Conservation (phyloP, 164 flowering plant species). For the Kalanchoe fedtschenkoi region DNA sequence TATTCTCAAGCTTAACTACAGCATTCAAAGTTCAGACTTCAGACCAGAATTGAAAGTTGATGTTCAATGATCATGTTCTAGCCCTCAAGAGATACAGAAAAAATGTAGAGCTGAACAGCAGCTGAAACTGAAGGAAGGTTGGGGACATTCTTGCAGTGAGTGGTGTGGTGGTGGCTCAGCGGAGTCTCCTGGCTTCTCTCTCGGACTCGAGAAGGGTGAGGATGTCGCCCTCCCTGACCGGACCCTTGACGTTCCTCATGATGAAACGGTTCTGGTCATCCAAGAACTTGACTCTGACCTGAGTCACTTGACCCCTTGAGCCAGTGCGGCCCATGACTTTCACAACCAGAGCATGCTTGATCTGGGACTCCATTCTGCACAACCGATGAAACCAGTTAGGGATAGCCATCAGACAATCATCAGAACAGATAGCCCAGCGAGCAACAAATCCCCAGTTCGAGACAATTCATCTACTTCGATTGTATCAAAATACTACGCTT, state of each 20-base stretch:
- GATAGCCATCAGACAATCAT: too few species aligned
- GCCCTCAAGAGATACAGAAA: not conserved
- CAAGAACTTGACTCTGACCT: constrained; percentile 1
- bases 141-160: too few species aligned
- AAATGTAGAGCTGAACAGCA: not conserved
- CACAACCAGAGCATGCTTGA: constrained; percentile 1
- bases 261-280: constrained; percentile 1
- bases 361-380: not conserved
- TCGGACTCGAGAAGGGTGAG: constrained; percentile 2
- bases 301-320: constrained; percentile 1
- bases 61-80: not conserved
- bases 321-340: constrained; percentile 2
- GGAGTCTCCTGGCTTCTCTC: constrained; percentile 14
- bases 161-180: constrained; percentile 14
- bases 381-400: too few species aligned
- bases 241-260: constrained; percentile 3
- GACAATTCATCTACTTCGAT: too few species aligned
- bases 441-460: too few species aligned
- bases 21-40: too few species aligned
- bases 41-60: not conserved
- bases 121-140: not conserved
- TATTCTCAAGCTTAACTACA: too few species aligned
- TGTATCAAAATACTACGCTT: too few species aligned
- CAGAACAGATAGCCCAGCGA: too few species aligned
- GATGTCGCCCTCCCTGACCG: not conserved